A percentile compares a stretch with the other conserved stretches of the same genome.
These are phyloP conservation scores for Striga hermonthica DNA, from an alignment of 305 asterid genomes.

Conservation along the genomic window DNA sequence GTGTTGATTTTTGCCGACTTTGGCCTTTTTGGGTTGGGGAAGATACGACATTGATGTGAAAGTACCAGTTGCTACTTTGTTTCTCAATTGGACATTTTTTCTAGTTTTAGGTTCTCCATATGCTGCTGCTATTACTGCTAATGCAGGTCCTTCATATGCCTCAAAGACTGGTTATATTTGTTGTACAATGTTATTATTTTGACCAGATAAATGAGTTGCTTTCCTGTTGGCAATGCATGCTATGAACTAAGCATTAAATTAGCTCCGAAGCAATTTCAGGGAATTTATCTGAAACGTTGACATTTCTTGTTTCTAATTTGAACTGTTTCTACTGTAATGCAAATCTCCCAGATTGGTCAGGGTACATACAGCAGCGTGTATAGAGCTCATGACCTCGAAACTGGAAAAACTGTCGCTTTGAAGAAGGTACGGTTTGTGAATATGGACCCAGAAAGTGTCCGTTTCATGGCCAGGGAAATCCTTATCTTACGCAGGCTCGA, in stretches of 20 bases:
- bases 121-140: constrained; percentile 15
- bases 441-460: constrained; percentile 91
- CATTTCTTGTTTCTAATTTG: constrained; percentile 19
- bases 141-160: not conserved
- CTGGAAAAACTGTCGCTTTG: constrained; percentile 69
- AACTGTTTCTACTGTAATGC: constrained; percentile 28
- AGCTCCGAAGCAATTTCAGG: constrained; percentile 11
- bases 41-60: too few relatives aligned
- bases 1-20: not conserved
- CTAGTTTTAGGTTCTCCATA: not conserved
- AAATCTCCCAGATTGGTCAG: constrained; percentile 70
- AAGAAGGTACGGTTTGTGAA: constrained; percentile 82
- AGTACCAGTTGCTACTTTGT: too few relatives aligned
- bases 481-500: constrained; percentile 78
- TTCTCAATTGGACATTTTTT: too few relatives aligned
- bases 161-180: not conserved
- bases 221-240: constrained; percentile 10
- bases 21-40: not conserved
- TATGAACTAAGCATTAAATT: not conserved
- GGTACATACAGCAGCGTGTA: constrained; percentile 93
- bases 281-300: constrained; percentile 4
- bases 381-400: constrained; percentile 85
- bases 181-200: constrained; percentile 1
- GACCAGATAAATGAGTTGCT: not conserved
- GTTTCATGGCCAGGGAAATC: constrained; percentile 92